Evolutionary conservation across 495 filamentous ascomycete genomes (phyloP).

Genomic region (Annulohypoxylon stygium): DNA sequence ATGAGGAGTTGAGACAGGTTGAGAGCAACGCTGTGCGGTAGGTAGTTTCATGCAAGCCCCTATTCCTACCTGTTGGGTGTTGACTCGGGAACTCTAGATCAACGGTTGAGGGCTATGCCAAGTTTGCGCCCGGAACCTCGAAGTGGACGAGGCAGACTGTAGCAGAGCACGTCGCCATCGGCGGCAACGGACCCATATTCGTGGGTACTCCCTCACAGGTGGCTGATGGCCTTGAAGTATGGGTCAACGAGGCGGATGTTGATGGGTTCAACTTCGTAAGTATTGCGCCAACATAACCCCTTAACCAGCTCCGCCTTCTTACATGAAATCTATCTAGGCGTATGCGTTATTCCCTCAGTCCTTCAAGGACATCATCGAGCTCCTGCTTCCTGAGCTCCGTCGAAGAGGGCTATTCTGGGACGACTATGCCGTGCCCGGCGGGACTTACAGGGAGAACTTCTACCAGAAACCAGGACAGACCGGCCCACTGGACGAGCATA

Average conservation of each 20-base stretch:
- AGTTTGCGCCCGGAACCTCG: slow-evolving; percentile 54
- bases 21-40: slow-evolving; percentile 74
- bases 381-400: slow-evolving; percentile 68
- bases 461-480: slow-evolving; percentile 51
- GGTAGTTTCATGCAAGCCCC: slow-evolving; percentile 30
- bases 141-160: slow-evolving; percentile 76
- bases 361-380: slow-evolving; percentile 70
- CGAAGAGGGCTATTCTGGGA: slow-evolving; percentile 64
- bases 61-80: slow-evolving; percentile 10
- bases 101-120: slow-evolving; percentile 58
- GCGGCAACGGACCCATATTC: slow-evolving; percentile 66
- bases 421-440: slow-evolving; percentile 60
- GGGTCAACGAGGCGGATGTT: slow-evolving; percentile 69
- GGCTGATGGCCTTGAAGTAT: slow-evolving; percentile 68
- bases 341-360: slow-evolving; percentile 72
- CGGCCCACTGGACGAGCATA: slow-evolving; percentile 50
- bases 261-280: slow-evolving; percentile 70
- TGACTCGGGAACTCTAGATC: slow-evolving; percentile 41
- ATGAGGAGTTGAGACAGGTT: slow-evolving; percentile 70
- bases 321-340: slow-evolving; percentile 51
- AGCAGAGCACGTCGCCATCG: slow-evolving; percentile 69
- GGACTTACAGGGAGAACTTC: slow-evolving; percentile 63
- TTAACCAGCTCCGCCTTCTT: background rate
- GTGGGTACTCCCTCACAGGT: slow-evolving; percentile 67
- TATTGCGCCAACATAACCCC: slow-evolving; percentile 24